Conservation (phyloP, 805 yeast genomes). For the Kluyveromyces lactis region DNA sequence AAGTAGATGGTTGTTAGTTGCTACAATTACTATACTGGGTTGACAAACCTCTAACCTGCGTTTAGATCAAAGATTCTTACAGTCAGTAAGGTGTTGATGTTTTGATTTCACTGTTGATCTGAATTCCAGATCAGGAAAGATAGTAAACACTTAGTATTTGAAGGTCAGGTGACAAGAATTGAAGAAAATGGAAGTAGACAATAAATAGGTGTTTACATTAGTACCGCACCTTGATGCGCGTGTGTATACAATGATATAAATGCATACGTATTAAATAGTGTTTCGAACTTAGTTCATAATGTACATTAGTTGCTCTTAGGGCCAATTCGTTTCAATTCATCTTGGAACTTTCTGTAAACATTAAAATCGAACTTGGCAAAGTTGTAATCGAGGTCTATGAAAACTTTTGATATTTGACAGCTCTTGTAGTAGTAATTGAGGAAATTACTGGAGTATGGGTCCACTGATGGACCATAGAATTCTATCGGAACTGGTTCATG, state of each 20-base stretch:
- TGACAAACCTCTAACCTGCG: too few species aligned
- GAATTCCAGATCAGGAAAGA: too few species aligned
- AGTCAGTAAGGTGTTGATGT: neutral
- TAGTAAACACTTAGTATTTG: too few species aligned
- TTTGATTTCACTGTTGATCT: neutral
- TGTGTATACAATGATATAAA: too few species aligned
- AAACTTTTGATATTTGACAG: conserved; percentile 51
- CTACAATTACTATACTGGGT: too few species aligned
- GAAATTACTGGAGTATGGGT: conserved; percentile 35
- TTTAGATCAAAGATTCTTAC: neutral
- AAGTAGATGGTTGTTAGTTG: too few species aligned
- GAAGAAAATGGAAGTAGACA: too few species aligned
- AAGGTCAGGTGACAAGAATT: too few species aligned
- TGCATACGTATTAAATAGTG: too few species aligned
- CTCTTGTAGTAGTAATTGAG: conserved; percentile 43
- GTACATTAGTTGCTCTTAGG: neutral
- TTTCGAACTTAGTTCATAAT: too few species aligned
- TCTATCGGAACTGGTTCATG: conserved; percentile 11
- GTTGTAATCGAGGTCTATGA: conserved; percentile 55
- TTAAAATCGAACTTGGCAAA: conserved; percentile 47
- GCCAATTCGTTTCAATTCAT: conserved; percentile 18
- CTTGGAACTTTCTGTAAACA: conserved; percentile 35
- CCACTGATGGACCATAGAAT: conserved; percentile 20
- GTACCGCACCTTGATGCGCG: too few species aligned
- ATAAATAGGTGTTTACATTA: too few species aligned